Evolutionary conservation across 768 basidiomycete genomes (phyloP), one percentile per base, ranked within the genome.

Genomic region (Lactifluus subvellereus): DNA sequence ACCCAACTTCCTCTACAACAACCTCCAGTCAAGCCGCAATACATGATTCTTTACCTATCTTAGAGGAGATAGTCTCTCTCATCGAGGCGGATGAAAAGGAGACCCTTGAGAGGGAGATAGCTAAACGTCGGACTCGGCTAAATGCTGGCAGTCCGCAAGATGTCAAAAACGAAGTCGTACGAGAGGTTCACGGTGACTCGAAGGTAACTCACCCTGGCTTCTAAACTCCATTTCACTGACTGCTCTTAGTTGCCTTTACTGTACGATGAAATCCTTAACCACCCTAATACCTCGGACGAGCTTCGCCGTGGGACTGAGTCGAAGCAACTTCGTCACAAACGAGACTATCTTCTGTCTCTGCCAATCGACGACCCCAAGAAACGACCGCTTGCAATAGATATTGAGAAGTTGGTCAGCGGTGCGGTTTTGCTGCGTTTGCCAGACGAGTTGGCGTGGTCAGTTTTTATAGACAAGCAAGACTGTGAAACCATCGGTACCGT

Each of bases 361-460:
- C 85, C 90, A 3, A 55, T 76, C 6, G 72, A 3, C 59, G 71
- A 8, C 70, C 75, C 30, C 88, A 90, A 71, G 69, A 68, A 18
- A 52, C 58, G 33, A 37, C 68, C 71, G 27, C 70, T 88, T 9
- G 75, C 84, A n/a, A 69, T 72, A 9, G 86, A 91, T 67, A 77
- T 97, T 11, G 83, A 91, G 47, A 82, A 84, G 18, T 75, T 97
- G 37, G 80, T 91, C 2, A 77, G 82, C 16, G 94, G 94, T 2
- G 83, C 85, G 35, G 81, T 97, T 3, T 74, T 96, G 6, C 77
- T 99, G 20, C 77, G 79, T 16, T 81, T 94, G 9, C 82, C 85
- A 0, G 88, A 97, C 68, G 87, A 91, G 69, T 71, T 87, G 30
- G 93, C 90, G 0, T 99, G 97, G 96, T 78, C 75, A 32, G 72